A percentile compares a stretch with the other conserved stretches of the same genome.
Evolutionary conservation across 176 grass and related monocot genomes (phyloP).

Genomic region (Coix lacrymajobi): DNA sequence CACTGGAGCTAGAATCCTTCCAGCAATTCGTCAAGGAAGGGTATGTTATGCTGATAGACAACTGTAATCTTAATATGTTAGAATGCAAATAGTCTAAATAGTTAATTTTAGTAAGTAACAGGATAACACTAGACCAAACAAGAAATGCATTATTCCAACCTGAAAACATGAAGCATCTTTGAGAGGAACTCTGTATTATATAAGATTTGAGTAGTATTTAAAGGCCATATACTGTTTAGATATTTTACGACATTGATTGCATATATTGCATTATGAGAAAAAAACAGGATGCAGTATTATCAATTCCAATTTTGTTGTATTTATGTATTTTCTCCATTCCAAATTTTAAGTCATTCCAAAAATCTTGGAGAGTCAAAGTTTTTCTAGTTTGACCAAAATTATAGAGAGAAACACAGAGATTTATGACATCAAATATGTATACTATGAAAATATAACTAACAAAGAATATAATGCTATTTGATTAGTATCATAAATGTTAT

Average conservation of each 20-base stretch:
- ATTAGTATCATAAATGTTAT: too few species aligned
- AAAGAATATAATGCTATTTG: too few species aligned
- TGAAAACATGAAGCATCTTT: conserved; percentile 11
- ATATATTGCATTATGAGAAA: not conserved
- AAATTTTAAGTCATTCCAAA: too few species aligned
- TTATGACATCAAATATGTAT: too few species aligned
- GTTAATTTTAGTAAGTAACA: not conserved
- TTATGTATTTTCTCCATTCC: too few species aligned
- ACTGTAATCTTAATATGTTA: not conserved
- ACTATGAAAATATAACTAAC: too few species aligned
- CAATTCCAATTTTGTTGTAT: not conserved
- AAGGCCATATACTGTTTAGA: not conserved
- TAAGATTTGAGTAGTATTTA: not conserved
- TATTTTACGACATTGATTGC: not conserved
- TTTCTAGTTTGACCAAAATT: too few species aligned
- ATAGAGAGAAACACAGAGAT: too few species aligned
- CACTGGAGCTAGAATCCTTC: conserved; percentile 80
- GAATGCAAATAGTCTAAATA: not conserved
- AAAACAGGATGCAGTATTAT: not conserved
- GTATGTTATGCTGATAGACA: conserved; percentile 37
- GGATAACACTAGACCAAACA: not conserved
- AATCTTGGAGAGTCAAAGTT: too few species aligned
- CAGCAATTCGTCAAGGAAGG: conserved; percentile 68
- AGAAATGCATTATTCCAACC: not conserved
- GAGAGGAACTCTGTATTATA: not conserved